Base-by-base conservation (phyloP, 139 green algal genomes). In the Chlamydomonas asymmetrica region DNA sequence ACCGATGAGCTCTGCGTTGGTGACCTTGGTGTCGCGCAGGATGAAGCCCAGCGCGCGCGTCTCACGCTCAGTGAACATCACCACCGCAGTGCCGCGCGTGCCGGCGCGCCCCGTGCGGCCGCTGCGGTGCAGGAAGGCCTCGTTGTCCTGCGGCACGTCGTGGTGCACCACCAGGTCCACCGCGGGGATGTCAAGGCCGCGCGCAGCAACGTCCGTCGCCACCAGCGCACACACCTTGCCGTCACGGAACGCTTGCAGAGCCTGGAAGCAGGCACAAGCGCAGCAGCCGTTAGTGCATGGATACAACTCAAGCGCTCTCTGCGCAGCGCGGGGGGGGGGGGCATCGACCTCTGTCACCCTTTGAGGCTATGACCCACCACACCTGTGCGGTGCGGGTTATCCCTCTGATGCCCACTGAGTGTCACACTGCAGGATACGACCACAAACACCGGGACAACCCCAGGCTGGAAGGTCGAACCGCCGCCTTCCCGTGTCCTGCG, bases 201-300 rank as follows among this genome's bases (percentile, higher is more conserved):
- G 87, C 0, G 97, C 96, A 18, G 97, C 97, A 34, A 99, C 97
- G 71, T 99, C 97, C 1, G 97, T 99, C 31, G 97, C 97, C 80
- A 98, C 96, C 66, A 99, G 84, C 68, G 94, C 86, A 4, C 73
- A 76, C 40, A 98, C 97, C 68, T 94, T 91, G 73, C 90, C 91
- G 37, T 88, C 73, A 18, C 93, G 80, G 81, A 98, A 98, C 25
- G 82, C 74, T 2, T 43, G 75, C 49, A 98, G 81, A 0, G 88
- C 90, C 56, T 98, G 76, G 66, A 10, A 52, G 45, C 45, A 52
- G 45, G 1, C 13, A 25, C 45, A 52, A 16, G 45, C 18, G 45
- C 45, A 52, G 45, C 45, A 16, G n/a, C n/a, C n/a, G n/a, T n/a
- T n/a, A n/a, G n/a, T n/a, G n/a, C n/a, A n/a, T n/a, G n/a, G n/a